These are phyloP conservation scores for Pseudoneurospora amorphoporcata DNA, from an alignment of 495 filamentous ascomycete genomes.

Conservation along the genomic window DNA sequence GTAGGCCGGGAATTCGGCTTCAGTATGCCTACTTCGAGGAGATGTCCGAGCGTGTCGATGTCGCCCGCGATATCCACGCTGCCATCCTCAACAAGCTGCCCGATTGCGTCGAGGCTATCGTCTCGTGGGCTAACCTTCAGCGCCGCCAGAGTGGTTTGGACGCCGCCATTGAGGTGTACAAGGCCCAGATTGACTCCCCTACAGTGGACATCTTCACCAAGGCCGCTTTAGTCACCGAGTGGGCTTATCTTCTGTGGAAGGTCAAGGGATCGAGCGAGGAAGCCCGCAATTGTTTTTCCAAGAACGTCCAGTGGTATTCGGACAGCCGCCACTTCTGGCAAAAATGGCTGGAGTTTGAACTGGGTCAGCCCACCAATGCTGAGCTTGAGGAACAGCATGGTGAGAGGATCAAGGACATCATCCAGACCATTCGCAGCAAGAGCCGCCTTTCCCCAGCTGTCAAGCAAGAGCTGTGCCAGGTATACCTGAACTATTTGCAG, in stretches of 20 bases:
- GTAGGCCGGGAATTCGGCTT: constrained; percentile 65
- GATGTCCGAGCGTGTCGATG: constrained; percentile 58
- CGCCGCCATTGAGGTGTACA: constrained; percentile 78
- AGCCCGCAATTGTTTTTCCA: constrained; percentile 74
- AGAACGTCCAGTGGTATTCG: constrained; percentile 74
- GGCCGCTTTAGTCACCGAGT: constrained; percentile 78
- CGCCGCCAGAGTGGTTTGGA: constrained; percentile 78
- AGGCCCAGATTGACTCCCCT: constrained; percentile 63
- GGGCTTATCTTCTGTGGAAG: constrained; percentile 85
- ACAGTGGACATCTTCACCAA: constrained; percentile 69
- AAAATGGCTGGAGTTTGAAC: constrained; percentile 80
- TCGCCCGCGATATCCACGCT: constrained; percentile 74
- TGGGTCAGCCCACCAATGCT: constrained; percentile 68
- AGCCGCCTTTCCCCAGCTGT: constrained; percentile 55
- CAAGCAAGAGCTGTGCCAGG: constrained; percentile 66
- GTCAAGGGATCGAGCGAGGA: constrained; percentile 77
- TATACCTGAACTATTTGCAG: constrained; percentile 78
- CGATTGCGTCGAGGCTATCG: constrained; percentile 76
- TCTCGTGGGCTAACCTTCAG: constrained; percentile 79
- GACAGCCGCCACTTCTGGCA: constrained; percentile 89
- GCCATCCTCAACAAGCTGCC: constrained; percentile 59
- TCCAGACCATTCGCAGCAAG: constrained; percentile 64
- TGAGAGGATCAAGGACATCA: constrained; percentile 68
- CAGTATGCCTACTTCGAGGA: constrained; percentile 96
- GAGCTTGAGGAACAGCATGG: constrained; percentile 56